Evolutionary conservation across 108 stramenopile species (phyloP).

Genomic region (Phaeodactylum tricornutum): DNA sequence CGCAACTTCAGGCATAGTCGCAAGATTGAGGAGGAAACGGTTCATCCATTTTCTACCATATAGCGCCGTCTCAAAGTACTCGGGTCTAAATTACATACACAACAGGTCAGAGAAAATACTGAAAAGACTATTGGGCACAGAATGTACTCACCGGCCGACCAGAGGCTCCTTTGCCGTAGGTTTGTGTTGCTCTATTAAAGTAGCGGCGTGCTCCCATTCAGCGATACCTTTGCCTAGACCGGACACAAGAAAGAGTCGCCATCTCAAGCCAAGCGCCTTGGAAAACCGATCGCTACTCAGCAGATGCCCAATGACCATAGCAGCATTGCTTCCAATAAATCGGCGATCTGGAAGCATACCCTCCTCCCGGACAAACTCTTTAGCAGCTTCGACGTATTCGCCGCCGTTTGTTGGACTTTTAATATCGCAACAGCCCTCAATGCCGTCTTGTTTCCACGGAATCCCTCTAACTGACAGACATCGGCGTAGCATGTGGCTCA

Average conservation of each 20-base stretch:
- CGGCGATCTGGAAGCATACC: conserved; percentile 51
- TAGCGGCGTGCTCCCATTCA: conserved; percentile 67
- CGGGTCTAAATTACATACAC: conserved; percentile 32
- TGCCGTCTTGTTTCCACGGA: conserved; percentile 14
- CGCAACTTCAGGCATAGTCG: conserved; percentile 23
- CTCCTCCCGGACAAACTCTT: conserved; percentile 70
- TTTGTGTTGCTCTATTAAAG: conserved; percentile 22
- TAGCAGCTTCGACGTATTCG: conserved; percentile 27
- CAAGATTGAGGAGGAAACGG: conserved; percentile 43
- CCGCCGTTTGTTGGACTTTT: conserved; percentile 16
- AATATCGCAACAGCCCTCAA: no score
- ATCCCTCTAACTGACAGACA: conserved; percentile 54
- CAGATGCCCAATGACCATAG: conserved; percentile 57
- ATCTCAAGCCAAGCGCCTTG: conserved; percentile 48
- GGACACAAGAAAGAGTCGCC: conserved; percentile 60
- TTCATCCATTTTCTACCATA: conserved; percentile 71
- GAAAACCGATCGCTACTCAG: conserved; percentile 50
- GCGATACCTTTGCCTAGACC: conserved; percentile 61
- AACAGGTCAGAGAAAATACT: no score
- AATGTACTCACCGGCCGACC: no score
- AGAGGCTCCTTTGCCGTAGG: background rate
- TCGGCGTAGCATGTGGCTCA: conserved; percentile 72
- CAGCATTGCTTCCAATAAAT: conserved; percentile 72
- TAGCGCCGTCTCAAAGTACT: conserved; percentile 65
- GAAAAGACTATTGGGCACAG: no score